Base-by-base conservation (phyloP, 306 rosid genomes). In the Cicer arietinum region DNA sequence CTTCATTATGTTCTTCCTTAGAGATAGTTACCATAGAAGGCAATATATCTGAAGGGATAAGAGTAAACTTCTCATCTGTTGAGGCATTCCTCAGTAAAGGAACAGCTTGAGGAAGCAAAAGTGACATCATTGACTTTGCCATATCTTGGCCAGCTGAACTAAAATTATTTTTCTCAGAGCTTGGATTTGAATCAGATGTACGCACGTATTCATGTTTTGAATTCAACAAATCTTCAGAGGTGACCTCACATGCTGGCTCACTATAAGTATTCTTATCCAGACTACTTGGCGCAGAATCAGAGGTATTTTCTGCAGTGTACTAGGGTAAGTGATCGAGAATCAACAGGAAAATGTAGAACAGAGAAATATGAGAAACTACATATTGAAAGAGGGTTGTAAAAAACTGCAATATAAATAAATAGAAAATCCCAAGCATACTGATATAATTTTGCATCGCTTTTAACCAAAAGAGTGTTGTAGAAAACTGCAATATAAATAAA, bases 51-150 rank as follows among this genome's bases (percentile, higher is more conserved):
- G 72, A 70, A 77, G 85, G 59, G 75, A 76, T 77, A 43, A 53
- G 35, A 39, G 47, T 11, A 43, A 73, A 77, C 62, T 78, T 83
- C 80, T 84, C 84, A 81, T 83, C 76, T 78, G 64, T 78, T 63
- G 90, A 81, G 69, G 75, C 70, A 69, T 81, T 83, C 48, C 77
- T 82, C 40, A 93, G 89, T 61, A 93, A 79, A 67, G 98, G 97
- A 86, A 93, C 75, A 79, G 93, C 96, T 83, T 88, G 96, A 17
- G 98, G 98, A 83, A 93, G 94, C 61, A 91, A 83, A 84, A 88
- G 74, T 53, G 85, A 73, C 92, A 93, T 93, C 97, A 93, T 91
- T 82, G 91, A 88, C 74, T 86, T 88, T 51, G 89, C 89, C 74
- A 84, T 85, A 63, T 89, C 94, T 67, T 84, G 82, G 74, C 96